Evolutionary conservation across 192 early-diverging fungal genomes (phyloP), one percentile per base, ranked within the genome.

Genomic region (Coemansia sp.): DNA sequence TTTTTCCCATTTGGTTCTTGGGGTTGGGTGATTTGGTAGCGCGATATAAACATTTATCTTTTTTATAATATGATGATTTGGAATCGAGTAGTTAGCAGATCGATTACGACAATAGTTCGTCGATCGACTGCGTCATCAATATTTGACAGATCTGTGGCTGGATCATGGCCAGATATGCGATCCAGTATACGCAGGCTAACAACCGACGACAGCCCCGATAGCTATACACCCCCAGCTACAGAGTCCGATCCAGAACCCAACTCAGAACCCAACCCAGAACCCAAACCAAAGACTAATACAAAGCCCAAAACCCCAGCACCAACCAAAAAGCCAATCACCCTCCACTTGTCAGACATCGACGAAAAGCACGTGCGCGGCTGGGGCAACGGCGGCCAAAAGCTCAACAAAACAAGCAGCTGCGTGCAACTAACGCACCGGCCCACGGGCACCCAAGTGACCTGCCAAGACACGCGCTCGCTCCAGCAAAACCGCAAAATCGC

Each of bases 301-400:
- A 44, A n/a, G 16, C 43, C 6, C 43, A n/a, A 44, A 44, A 32
- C 31, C 10, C n/a, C 24, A 1, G 31, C 23, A 2, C n/a, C n/a
- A n/a, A n/a, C n/a, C n/a, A n/a, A n/a, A n/a, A 30, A 63, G n/a
- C 25, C 58, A 19, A 81, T 90, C 38, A 60, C 84, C 16, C 68
- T 90, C 6, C 65, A 83, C 40, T 87, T 88, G 18, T 70, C 82
- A 2, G 88, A 92, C 33, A 75, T 92, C n/a, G 80, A 84, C 28
- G 90, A 92, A 56, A 85, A 81, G 9, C 88, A 89, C 65, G 82
- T 90, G 35, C 87, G 86, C 14, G 90, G 90, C 6, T 86, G 87
- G 45, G 90, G 90, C 19, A 87, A 87, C 49, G 90, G 90, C 29
- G 90, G 90, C 0, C 90, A 92, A 61, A 89, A 88, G 61, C 82